Evolutionary conservation across 1,284 basidiomycete genomes (phyloP).

Genomic region (Ustilago esculenta): DNA sequence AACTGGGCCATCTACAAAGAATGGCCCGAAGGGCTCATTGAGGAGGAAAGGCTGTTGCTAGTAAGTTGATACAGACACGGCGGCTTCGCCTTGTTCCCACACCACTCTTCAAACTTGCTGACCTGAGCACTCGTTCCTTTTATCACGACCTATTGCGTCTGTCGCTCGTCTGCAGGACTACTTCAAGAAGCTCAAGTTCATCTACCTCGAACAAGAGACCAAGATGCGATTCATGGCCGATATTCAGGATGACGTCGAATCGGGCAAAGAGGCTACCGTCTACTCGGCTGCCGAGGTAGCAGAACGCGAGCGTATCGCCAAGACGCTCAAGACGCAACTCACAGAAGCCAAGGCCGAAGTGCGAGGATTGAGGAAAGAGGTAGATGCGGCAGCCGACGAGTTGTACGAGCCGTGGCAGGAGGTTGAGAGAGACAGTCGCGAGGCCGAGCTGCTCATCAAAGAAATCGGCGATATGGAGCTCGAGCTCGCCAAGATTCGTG

Average conservation of each 20-base stretch:
- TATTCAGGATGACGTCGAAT: constrained; percentile 59
- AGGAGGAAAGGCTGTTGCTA: constrained; percentile 54
- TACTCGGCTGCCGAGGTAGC: constrained; percentile 57
- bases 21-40: constrained; percentile 51
- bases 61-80: constrained; percentile 1
- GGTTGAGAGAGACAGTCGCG: constrained; percentile 37
- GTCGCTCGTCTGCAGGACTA: constrained; percentile 31
- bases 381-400: constrained; percentile 49
- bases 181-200: constrained; percentile 64
- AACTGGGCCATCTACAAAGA: constrained; percentile 60
- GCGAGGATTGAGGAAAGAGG: constrained; percentile 45
- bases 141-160: too few species aligned
- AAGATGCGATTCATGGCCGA: constrained; percentile 62
- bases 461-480: constrained; percentile 61
- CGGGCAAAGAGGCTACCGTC: constrained; percentile 58
- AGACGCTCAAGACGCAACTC: constrained; percentile 57
- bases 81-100: too few species aligned
- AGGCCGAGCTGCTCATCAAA: constrained; percentile 50
- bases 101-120: background rate
- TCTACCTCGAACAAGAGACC: constrained; percentile 62
- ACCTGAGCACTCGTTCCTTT: too few species aligned
- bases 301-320: constrained; percentile 50
- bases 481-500: constrained; percentile 56
- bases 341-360: constrained; percentile 57
- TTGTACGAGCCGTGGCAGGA: constrained; percentile 49